Evolutionary conservation across 768 basidiomycete species (phyloP).

Genomic region (Boletellus sp.): DNA sequence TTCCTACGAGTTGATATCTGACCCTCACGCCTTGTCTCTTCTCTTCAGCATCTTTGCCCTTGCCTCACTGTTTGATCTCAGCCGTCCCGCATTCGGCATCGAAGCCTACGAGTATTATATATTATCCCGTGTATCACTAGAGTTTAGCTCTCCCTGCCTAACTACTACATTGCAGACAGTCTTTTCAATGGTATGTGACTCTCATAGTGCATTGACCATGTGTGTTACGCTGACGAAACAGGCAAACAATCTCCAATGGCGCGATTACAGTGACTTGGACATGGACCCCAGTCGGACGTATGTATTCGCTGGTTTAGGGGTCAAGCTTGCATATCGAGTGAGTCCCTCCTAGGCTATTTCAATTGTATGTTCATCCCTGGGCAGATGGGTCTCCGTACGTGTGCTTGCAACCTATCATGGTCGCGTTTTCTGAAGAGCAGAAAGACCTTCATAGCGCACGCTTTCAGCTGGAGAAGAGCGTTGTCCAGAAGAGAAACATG

Average conservation of each 20-base stretch:
- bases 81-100: conserved; percentile 43
- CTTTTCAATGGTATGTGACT: conserved; percentile 49
- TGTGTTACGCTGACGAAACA: conserved; percentile 13
- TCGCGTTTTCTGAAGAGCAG: not conserved
- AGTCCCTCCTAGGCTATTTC: conserved; percentile 19
- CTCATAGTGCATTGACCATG: conserved; percentile 11
- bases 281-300: conserved; percentile 48
- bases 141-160: conserved; percentile 41
- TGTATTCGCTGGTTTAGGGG: conserved; percentile 55
- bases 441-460: conserved; percentile 57
- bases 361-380: not conserved
- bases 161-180: conserved; percentile 55
- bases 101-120: conserved; percentile 63
- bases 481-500: conserved; percentile 45
- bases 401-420: not conserved
- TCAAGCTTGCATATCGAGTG: conserved; percentile 59
- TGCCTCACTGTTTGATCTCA: conserved; percentile 57
- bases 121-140: conserved; percentile 51
- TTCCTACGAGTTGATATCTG: conserved; percentile 36
- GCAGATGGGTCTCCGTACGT: conserved; percentile 55
- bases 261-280: conserved; percentile 54
- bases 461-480: conserved; percentile 52
- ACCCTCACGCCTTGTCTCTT: conserved; percentile 56
- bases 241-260: conserved; percentile 45
- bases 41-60: conserved; percentile 67